Evolutionary conservation across 768 basidiomycete genomes (phyloP).

Genomic region (Sporobolomyces pararoseus): DNA sequence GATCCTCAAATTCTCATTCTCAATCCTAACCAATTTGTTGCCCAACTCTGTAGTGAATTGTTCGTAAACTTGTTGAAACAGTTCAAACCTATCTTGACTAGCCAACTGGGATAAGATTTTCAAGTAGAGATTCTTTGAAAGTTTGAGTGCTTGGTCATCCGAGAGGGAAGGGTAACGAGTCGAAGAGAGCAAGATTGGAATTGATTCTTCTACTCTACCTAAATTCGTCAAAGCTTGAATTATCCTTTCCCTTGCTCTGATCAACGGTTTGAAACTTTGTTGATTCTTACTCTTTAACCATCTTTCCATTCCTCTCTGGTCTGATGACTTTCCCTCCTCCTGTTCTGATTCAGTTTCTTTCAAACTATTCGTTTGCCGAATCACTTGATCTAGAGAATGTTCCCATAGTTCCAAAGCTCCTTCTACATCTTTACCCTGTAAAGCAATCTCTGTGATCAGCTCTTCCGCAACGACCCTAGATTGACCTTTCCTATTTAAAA

Average conservation of each 20-base stretch:
- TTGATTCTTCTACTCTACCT: constrained; percentile 3
- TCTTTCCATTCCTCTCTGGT: too few species aligned
- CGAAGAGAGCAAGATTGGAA: not conserved
- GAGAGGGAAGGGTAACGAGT: not conserved
- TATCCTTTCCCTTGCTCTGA: not conserved
- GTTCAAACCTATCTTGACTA: constrained; percentile 3
- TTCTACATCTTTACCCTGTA: not conserved
- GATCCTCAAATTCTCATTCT: not conserved
- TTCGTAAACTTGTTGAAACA: constrained; percentile 12
- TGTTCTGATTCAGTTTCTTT: not conserved
- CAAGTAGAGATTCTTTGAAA: not conserved
- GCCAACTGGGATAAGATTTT: not conserved
- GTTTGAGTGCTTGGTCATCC: not conserved
- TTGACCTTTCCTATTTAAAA: constrained; percentile 11
- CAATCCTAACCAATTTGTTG: constrained; percentile 7
- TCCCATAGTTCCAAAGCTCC: not conserved
- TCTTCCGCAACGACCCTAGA: constrained; percentile 11
- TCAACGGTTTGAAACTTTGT: not conserved
- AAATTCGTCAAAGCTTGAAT: constrained; percentile 1
- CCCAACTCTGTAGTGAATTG: not conserved
- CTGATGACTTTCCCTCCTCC: not conserved
- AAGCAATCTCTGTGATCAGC: not conserved
- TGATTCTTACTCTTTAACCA: not conserved
- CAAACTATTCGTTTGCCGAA: not conserved
- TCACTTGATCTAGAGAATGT: not conserved